Evolutionary conservation across 106 monocot species (phyloP), one percentile per base, ranked within the genome.

Genomic region (Iris macrosiphon): DNA sequence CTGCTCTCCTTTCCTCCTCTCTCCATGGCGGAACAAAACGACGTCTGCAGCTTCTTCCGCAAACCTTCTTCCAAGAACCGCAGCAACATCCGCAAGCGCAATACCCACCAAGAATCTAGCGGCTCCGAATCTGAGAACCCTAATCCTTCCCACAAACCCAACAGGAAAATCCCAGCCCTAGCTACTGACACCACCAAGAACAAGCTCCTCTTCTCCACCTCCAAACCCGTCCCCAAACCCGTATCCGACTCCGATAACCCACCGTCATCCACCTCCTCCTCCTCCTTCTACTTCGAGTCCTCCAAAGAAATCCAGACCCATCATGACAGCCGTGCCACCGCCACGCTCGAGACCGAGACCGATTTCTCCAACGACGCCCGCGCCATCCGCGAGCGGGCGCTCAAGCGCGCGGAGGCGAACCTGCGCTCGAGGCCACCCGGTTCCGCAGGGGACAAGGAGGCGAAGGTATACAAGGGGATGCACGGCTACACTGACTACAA

Each of bases 401-500:
- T 96, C 11, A 96, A 86, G 69, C 76, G 70, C 31, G 82, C 79
- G 0, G 76, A 72, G n/a, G 46, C 67, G 60, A 30, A 48, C 70
- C 7, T 19, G 11, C 3, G 21, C 27, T 23, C 49, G 12, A 20
- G 19, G 2, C 6, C 40, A 21, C 25, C 66, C 31, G 34, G 34
- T 13, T 32, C 43, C 44, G 59, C 23, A 3, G 42, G 32, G 11
- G 58, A 62, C 18, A 66, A n/a, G n/a, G n/a, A 63, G 6, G 80
- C 69, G 14, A 87, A 96, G 69, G 38, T 90, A 3, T 96, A 96
- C 67, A 75, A 54, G 31, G 96, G 96, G 2, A 86, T 90, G n/a
- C 75, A 96, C 25, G 82, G 80, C 17, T 96, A 96, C 72, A 89
- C 82, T 19, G 96, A 96, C 54, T 83, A 96, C 74, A 96, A 87